Evolutionary conservation across 1,284 basidiomycete species (phyloP).

Genomic region (Boletellus sp.): DNA sequence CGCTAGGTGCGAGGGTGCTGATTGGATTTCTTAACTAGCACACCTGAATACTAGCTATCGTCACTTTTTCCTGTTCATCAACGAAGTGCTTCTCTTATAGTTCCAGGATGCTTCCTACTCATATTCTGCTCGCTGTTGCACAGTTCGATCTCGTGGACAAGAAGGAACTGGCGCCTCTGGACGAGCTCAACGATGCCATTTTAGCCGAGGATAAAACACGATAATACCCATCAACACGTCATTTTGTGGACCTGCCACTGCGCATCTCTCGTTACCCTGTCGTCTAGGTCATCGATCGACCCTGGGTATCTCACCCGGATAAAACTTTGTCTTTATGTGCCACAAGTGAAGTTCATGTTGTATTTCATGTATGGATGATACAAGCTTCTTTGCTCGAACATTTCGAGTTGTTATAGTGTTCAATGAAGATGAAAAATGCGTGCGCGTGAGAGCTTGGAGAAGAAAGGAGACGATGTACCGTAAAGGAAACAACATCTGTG

Average conservation of each 20-base stretch:
- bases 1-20: background rate
- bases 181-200: constrained; percentile 96
- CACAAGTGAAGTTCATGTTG: constrained; percentile 3
- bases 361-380: constrained; percentile 12
- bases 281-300: background rate
- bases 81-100: constrained; percentile 62
- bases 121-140: constrained; percentile 4
- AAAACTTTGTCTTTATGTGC: background rate
- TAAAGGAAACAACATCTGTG: background rate
- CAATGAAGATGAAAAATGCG: background rate
- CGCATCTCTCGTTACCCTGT: background rate
- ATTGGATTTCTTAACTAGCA: constrained; percentile 47
- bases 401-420: too few species aligned
- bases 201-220: constrained; percentile 78
- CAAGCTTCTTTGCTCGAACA: constrained; percentile 8
- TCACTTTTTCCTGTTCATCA: constrained; percentile 96
- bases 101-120: constrained; percentile 2
- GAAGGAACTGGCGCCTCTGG: constrained; percentile 93
- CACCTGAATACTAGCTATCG: constrained; percentile 99
- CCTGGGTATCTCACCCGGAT: background rate
- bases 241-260: background rate
- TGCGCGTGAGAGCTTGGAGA: background rate
- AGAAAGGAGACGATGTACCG: constrained; percentile 2
- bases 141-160: constrained; percentile 97
- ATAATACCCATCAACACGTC: constrained; percentile 6